Percentiles rank a stretch among this genome's conserved stretches.
phyloP scores from a whole-genome alignment of 495 filamentous ascomycete genomes.

The Paragyromitra xinjiangensis region DNA sequence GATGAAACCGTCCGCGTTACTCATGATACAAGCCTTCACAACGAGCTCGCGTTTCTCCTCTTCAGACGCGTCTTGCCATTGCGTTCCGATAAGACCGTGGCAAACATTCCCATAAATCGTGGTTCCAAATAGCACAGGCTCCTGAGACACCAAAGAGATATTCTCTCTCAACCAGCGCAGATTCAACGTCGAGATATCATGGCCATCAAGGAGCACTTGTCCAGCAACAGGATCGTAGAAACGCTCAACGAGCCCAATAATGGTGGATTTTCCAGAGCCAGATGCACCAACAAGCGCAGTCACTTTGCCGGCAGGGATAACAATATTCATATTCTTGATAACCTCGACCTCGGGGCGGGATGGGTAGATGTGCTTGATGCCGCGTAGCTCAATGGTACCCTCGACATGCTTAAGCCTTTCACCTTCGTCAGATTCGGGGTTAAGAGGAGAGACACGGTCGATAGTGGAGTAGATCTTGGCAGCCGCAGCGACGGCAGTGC shows the following conservation, averaged over 20 bases:
- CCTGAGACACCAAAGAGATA: slow-evolving; percentile 87
- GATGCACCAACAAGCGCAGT: slow-evolving; percentile 94
- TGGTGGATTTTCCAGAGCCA: slow-evolving; percentile 94
- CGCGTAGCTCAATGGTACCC: slow-evolving; percentile 81
- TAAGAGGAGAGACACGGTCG: slow-evolving; percentile 85
- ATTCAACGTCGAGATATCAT: slow-evolving; percentile 82
- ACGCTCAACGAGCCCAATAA: slow-evolving; percentile 91
- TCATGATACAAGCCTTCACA: slow-evolving; percentile 82
- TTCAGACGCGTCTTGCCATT: slow-evolving; percentile 70
- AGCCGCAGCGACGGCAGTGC: slow-evolving; percentile 80
- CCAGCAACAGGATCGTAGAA: slow-evolving; percentile 92
- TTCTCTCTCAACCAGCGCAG: slow-evolving; percentile 91
- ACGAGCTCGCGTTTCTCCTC: slow-evolving; percentile 76
- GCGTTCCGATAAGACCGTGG: slow-evolving; percentile 87
- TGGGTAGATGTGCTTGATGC: slow-evolving; percentile 92
- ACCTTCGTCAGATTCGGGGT: slow-evolving; percentile 77
- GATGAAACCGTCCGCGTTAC: slow-evolving; percentile 94
- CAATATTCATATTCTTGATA: slow-evolving; percentile 80
- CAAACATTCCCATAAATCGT: slow-evolving; percentile 88
- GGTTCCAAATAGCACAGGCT: slow-evolving; percentile 83
- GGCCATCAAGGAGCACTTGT: slow-evolving; percentile 80
- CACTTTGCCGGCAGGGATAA: slow-evolving; percentile 89
- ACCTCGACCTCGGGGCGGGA: slow-evolving; percentile 88
- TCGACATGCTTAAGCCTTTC: slow-evolving; percentile 73
- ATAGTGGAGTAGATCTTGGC: slow-evolving; percentile 92